Evolutionary conservation across 2,329 filamentous ascomycete species (phyloP).

Genomic region (Colletotrichum acutatum): DNA sequence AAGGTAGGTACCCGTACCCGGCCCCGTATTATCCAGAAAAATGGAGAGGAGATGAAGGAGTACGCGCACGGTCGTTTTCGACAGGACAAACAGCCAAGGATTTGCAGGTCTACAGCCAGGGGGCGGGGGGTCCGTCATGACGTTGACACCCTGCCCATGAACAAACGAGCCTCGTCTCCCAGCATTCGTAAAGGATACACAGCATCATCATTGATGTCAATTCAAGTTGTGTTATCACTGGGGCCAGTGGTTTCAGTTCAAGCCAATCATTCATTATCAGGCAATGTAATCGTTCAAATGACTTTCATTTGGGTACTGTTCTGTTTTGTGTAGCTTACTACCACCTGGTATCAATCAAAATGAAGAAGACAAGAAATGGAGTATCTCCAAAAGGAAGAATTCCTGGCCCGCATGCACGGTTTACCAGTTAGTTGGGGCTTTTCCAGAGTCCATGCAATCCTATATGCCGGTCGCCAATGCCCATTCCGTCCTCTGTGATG

Average conservation of each 20-base stretch:
- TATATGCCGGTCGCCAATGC: conserved; percentile 29
- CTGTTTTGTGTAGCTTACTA: conserved; percentile 8
- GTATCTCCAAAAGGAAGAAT: conserved; percentile 1
- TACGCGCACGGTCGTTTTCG: not conserved
- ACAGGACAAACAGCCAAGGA: not conserved
- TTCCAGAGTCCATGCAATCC: conserved; percentile 29
- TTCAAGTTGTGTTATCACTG: not conserved
- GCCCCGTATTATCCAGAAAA: too few relatives aligned
- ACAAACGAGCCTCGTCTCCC: not conserved
- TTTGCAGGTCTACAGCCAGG: not conserved
- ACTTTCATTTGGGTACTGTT: conserved; percentile 4
- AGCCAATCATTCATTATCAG: too few relatives aligned
- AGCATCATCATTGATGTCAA: not conserved
- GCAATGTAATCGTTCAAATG: not conserved
- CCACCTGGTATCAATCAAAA: conserved; percentile 30
- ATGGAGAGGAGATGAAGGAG: not conserved
- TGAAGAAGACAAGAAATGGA: not conserved
- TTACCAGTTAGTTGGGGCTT: conserved; percentile 13
- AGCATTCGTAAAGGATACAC: not conserved
- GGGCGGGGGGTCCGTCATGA: not conserved
- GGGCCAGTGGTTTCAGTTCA: not conserved
- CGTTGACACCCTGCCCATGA: not conserved
- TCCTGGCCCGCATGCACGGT: conserved; percentile 21
- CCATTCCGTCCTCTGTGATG: conserved; percentile 22
- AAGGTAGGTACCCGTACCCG: too few relatives aligned